phyloP scores from a whole-genome alignment of 768 basidiomycete species.

The Rhodotorula toruloides region DNA sequence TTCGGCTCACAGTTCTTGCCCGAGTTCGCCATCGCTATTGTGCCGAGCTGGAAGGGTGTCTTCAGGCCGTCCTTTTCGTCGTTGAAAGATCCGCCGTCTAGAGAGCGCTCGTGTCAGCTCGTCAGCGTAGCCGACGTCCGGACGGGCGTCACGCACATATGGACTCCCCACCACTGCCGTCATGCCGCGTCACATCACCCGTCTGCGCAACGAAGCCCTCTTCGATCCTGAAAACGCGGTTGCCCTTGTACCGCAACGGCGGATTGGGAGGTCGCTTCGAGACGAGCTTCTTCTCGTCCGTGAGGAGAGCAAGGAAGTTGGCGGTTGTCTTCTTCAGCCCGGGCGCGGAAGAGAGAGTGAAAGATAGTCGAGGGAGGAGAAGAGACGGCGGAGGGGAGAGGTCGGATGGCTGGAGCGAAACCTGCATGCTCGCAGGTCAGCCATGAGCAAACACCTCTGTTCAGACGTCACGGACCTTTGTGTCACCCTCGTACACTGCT shows the following conservation, averaged over 20 bases:
- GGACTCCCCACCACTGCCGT: conserved; percentile 57
- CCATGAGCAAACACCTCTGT: conserved; percentile 18
- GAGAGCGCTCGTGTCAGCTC: neutral
- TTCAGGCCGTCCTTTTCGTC: conserved; percentile 56
- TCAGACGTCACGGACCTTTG: conserved; percentile 15
- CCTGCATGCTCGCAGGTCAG: neutral
- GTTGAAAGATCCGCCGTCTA: conserved; percentile 54
- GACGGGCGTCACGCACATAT: conserved; percentile 43
- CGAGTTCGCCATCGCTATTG: conserved; percentile 56
- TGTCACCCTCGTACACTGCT: conserved; percentile 30
- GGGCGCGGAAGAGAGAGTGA: conserved; percentile 44
- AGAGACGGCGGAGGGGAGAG: conserved; percentile 51
- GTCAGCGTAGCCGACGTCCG: too few relatives aligned
- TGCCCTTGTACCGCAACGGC: conserved; percentile 51
- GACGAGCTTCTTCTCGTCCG: conserved; percentile 50
- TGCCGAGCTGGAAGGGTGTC: conserved; percentile 49
- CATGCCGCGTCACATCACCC: conserved; percentile 56
- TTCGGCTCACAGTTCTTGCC: conserved; percentile 50
- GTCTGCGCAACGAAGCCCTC: conserved; percentile 55
- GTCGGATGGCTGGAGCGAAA: conserved; percentile 46
- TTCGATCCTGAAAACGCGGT: conserved; percentile 53
- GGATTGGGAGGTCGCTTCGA: conserved; percentile 54
- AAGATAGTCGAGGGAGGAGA: conserved; percentile 46
- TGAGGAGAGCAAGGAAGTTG: conserved; percentile 55
- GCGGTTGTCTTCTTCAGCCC: conserved; percentile 52